Conservation (phyloP, 2,329 filamentous ascomycete genomes). For the Apiospora arundinis region DNA sequence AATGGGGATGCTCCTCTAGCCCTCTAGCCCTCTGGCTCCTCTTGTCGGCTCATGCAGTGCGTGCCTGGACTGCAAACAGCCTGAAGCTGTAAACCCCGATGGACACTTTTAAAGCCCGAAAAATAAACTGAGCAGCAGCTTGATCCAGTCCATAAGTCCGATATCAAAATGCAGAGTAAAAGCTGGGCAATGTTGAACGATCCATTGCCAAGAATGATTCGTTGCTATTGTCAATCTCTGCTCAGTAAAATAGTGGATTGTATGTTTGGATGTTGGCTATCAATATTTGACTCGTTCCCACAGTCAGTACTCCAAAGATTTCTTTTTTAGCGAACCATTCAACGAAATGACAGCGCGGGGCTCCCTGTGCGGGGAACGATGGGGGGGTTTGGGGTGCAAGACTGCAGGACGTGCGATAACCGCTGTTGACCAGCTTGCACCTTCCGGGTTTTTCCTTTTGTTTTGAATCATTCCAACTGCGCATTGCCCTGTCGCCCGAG, state of each 20-base stretch:
- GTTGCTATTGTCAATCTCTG: neutral
- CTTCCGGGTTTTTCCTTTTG: neutral
- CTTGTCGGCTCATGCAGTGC: neutral
- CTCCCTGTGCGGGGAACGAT: neutral
- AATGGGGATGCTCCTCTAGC: no score
- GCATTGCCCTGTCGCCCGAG: neutral
- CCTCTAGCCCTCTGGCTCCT: neutral
- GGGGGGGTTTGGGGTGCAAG: neutral
- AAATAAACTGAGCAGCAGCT: neutral
- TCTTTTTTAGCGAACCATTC: neutral
- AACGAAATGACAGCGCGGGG: constrained; percentile 11
- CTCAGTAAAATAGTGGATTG: neutral
- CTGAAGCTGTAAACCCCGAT: no score
- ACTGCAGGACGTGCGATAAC: neutral
- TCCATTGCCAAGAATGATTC: neutral
- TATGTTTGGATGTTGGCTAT: neutral
- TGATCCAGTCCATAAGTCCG: neutral
- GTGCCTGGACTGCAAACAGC: neutral
- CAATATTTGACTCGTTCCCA: neutral
- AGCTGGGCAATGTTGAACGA: neutral
- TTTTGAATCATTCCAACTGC: neutral
- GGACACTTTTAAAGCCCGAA: neutral
- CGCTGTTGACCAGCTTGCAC: neutral
- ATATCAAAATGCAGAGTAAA: neutral
- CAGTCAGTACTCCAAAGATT: neutral